Percentiles rank a stretch among this genome's conserved stretches.
These are phyloP conservation scores for Leccinum truebloodii DNA, from an alignment of 768 basidiomycete genomes.

Conservation along the genomic window DNA sequence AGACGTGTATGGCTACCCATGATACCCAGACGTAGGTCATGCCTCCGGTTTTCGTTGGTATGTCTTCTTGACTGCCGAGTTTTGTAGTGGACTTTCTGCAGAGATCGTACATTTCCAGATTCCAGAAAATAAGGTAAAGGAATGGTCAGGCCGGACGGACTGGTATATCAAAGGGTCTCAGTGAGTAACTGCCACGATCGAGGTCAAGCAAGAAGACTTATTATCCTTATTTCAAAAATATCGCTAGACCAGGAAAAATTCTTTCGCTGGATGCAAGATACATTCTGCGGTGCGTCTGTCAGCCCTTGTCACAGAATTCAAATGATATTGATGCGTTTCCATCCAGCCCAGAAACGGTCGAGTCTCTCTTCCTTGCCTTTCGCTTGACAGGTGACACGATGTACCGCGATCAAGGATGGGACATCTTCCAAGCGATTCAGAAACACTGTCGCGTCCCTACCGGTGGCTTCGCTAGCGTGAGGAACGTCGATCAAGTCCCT, in stretches of 20 bases:
- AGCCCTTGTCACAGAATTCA: background rate
- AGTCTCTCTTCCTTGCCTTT: constrained; percentile 90
- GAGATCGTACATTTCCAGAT: constrained; percentile 88
- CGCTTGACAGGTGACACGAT: constrained; percentile 82
- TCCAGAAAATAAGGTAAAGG: constrained; percentile 53
- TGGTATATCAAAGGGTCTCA: constrained; percentile 91
- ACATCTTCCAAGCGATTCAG: constrained; percentile 87
- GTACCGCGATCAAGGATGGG: constrained; percentile 86
- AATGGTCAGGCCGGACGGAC: constrained; percentile 47
- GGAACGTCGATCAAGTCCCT: constrained; percentile 81
- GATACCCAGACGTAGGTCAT: constrained; percentile 74
- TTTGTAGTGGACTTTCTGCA: constrained; percentile 73
- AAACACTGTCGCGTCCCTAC: constrained; percentile 72
- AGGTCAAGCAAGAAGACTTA: constrained; percentile 2
- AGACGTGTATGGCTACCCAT: constrained; percentile 87
- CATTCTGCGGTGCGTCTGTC: constrained; percentile 68
- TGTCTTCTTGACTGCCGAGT: background rate
- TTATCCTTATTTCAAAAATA: background rate
- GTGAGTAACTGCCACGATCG: constrained; percentile 37
- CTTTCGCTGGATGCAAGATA: constrained; percentile 83
- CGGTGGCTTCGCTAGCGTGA: constrained; percentile 83
- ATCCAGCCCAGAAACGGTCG: constrained; percentile 85
- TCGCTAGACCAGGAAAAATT: constrained; percentile 23
- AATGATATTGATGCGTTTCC: background rate
- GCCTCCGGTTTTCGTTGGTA: background rate